These are phyloP conservation scores for Hippophae tibetana DNA, from an alignment of 306 rosid species.

Conservation along the genomic window DNA sequence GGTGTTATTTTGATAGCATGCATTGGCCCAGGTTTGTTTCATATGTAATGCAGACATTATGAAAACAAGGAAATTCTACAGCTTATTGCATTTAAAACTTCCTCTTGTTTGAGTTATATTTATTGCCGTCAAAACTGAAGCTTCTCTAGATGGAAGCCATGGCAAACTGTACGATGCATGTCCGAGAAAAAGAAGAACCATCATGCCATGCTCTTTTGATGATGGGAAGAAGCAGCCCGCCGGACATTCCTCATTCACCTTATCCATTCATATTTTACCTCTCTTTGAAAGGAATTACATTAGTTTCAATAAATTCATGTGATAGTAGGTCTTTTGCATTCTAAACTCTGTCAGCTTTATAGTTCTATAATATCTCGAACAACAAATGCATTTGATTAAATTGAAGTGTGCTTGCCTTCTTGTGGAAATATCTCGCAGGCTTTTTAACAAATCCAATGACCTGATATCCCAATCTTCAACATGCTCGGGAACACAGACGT, in stretches of 20 bases:
- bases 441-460: constrained; percentile 26
- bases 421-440: constrained; percentile 17
- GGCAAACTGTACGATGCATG: constrained; percentile 15
- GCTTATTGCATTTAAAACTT: constrained; percentile 17
- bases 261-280: background rate
- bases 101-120: constrained; percentile 7
- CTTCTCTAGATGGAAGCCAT: constrained; percentile 7
- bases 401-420: constrained; percentile 49
- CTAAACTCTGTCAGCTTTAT: background rate
- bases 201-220: no score
- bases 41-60: no score
- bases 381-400: constrained; percentile 70
- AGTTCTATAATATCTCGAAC: constrained; percentile 47
- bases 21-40: no score
- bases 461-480: constrained; percentile 74
- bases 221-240: no score
- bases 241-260: background rate
- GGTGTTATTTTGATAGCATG: no score
- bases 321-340: background rate
- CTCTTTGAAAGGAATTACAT: no score
- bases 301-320: no score
- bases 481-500: constrained; percentile 58
- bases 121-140: constrained; percentile 8
- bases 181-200: no score
- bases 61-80: background rate